Percentiles rank a stretch among this genome's conserved stretches.
phyloP scores from a whole-genome alignment of 305 asterid species.

The Striga hermonthica region DNA sequence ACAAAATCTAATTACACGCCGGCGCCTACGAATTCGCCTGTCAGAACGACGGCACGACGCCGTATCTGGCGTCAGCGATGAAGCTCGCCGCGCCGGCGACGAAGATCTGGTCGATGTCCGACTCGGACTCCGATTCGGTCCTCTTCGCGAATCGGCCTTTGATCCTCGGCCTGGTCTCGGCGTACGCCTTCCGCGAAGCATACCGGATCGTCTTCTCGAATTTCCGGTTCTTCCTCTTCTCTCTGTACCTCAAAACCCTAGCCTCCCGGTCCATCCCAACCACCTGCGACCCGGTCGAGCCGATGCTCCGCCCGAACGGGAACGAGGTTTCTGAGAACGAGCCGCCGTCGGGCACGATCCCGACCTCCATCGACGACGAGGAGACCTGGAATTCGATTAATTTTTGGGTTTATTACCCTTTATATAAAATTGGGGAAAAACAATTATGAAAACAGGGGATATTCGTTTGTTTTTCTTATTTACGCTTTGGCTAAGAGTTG shows the following conservation, averaged over 20 bases:
- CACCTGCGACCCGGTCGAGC: constrained; percentile 29
- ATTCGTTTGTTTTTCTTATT: constrained; percentile 9
- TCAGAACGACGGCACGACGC: constrained; percentile 69
- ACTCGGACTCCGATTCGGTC: constrained; percentile 40
- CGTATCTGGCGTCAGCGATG: constrained; percentile 48
- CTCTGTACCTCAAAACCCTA: constrained; percentile 81
- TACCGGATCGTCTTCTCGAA: constrained; percentile 87
- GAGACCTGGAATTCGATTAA: constrained; percentile 56
- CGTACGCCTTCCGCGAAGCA: constrained; percentile 91
- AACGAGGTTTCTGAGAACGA: constrained; percentile 59
- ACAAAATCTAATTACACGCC: no score
- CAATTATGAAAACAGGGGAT: neutral
- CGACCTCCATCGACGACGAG: constrained; percentile 77
- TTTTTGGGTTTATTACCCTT: neutral
- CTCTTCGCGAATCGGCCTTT: constrained; percentile 90
- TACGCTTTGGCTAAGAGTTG: constrained; percentile 75
- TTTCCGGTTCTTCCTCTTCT: constrained; percentile 78
- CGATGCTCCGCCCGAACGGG: constrained; percentile 34
- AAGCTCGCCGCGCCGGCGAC: constrained; percentile 38
- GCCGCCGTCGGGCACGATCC: constrained; percentile 79
- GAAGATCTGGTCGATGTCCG: constrained; percentile 49
- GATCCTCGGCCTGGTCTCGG: constrained; percentile 84
- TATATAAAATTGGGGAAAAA: neutral
- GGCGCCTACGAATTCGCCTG: no score
- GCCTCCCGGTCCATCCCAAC: constrained; percentile 71